A percentile compares a stretch with the other conserved stretches of the same genome.
Evolutionary conservation across 2,329 filamentous ascomycete species (phyloP).

Genomic region (Trichophyton equinum): DNA sequence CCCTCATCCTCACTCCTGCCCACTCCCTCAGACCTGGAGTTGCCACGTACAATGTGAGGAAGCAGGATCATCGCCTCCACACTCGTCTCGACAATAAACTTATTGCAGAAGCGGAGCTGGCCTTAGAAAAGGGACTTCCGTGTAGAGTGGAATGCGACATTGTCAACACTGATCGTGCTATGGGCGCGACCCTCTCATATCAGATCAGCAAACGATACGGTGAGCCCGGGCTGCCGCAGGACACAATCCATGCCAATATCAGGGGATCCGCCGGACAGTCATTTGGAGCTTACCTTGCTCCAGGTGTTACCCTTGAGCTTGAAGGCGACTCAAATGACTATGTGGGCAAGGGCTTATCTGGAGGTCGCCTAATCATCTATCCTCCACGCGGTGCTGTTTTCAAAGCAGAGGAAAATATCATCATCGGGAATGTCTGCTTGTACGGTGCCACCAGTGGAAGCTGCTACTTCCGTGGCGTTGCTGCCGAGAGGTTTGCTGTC

Average conservation of each 20-base stretch:
- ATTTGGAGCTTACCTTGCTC: slow-evolving; percentile 86
- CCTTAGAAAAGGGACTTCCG: slow-evolving; percentile 84
- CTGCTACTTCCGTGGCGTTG: slow-evolving; percentile 94
- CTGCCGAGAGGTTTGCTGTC: slow-evolving; percentile 91
- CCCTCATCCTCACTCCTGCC: slow-evolving; percentile 85
- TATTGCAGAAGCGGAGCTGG: slow-evolving; percentile 87
- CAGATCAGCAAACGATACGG: slow-evolving; percentile 89
- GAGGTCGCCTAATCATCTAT: slow-evolving; percentile 85
- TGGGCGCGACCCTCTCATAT: slow-evolving; percentile 90
- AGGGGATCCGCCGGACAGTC: slow-evolving; percentile 94
- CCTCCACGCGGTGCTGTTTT: slow-evolving; percentile 80
- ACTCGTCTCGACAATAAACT: slow-evolving; percentile 93
- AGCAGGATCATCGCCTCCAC: slow-evolving; percentile 91
- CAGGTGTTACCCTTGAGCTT: slow-evolving; percentile 85
- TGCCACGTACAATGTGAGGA: slow-evolving; percentile 93
- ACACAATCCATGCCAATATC: slow-evolving; percentile 92
- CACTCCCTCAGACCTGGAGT: slow-evolving; percentile 89
- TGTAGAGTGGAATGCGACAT: slow-evolving; percentile 91
- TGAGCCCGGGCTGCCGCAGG: slow-evolving; percentile 74
- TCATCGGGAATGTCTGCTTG: slow-evolving; percentile 87
- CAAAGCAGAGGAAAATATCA: slow-evolving; percentile 90
- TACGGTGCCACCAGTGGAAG: slow-evolving; percentile 86
- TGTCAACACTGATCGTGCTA: slow-evolving; percentile 87
- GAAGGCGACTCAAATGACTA: slow-evolving; percentile 96
- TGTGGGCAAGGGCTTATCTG: slow-evolving; percentile 88